Evolutionary conservation across 495 filamentous ascomycete genomes (phyloP).

Genomic region (Cenococcum geophilum): DNA sequence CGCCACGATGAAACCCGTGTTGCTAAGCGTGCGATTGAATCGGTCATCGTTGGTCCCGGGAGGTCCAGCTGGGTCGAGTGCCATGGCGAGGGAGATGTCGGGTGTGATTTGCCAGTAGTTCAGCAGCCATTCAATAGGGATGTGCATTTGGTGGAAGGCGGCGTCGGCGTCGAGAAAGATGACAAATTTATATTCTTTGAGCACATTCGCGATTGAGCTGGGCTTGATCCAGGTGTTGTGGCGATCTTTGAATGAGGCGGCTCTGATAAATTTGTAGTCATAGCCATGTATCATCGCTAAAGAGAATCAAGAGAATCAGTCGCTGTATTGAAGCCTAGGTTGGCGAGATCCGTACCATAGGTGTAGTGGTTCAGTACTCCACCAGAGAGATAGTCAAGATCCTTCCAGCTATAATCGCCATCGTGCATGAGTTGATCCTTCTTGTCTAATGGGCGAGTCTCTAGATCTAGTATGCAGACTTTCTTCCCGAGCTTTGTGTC

Average conservation of each 20-base stretch:
- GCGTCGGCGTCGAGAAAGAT: conserved; percentile 49
- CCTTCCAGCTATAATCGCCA: conserved; percentile 14
- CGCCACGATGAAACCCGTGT: conserved; percentile 41
- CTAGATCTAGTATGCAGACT: conserved; percentile 26
- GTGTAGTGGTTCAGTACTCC: conserved; percentile 28
- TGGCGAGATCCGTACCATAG: conserved; percentile 9
- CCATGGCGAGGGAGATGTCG: conserved; percentile 44
- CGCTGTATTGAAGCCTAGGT: too few species aligned
- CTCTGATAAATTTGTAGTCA: conserved; percentile 48
- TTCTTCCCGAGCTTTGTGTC: conserved; percentile 19
- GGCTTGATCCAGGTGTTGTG: conserved; percentile 48
- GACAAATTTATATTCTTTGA: conserved; percentile 44
- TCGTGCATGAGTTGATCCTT: conserved; percentile 22
- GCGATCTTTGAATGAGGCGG: conserved; percentile 31
- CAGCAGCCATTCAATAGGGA: conserved; percentile 52
- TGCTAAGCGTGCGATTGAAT: conserved; percentile 34
- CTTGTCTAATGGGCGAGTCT: conserved; percentile 23
- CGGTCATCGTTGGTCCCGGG: conserved; percentile 31
- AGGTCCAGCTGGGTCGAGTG: conserved; percentile 29
- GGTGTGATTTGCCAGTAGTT: conserved; percentile 48
- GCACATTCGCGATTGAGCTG: conserved; percentile 41
- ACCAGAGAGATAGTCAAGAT: conserved; percentile 5
- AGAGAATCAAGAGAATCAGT: not conserved
- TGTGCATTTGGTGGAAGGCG: conserved; percentile 43
- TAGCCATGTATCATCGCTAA: conserved; percentile 48